Conservation (phyloP, 345 rosid genomes). For the Eucalyptus curtisii region DNA sequence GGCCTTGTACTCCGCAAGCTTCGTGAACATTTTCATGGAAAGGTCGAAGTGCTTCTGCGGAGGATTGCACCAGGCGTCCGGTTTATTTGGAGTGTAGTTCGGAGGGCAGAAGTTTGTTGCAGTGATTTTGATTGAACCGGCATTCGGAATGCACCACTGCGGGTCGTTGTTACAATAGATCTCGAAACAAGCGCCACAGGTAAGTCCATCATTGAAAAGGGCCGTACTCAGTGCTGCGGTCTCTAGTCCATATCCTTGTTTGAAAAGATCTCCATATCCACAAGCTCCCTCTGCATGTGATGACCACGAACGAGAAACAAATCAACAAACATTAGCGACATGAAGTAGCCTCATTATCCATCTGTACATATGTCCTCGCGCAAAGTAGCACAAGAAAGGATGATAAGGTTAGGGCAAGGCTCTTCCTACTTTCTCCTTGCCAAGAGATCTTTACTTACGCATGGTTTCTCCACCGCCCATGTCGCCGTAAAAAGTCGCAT, state of each 20-base stretch:
- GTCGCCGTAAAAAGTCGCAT: slow-evolving; percentile 1
- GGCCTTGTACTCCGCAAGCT: neutral
- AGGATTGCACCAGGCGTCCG: neutral
- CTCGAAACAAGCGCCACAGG: neutral
- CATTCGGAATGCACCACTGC: neutral
- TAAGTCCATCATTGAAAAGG: neutral
- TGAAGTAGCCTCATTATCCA: neutral
- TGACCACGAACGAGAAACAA: neutral
- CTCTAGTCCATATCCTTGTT: neutral
- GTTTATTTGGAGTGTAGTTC: neutral
- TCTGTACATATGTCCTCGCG: neutral
- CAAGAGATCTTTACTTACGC: neutral
- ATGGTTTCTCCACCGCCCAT: neutral
- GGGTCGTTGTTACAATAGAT: neutral
- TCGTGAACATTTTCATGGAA: neutral
- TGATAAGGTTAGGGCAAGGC: neutral
- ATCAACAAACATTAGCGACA: neutral
- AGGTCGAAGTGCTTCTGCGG: neutral
- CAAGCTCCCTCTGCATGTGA: neutral
- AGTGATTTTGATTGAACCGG: neutral
- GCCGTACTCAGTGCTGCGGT: neutral
- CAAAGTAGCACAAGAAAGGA: neutral
- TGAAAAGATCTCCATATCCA: neutral
- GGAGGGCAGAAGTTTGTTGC: neutral
- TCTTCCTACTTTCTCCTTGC: neutral